Evolutionary conservation across 176 grass and related monocot genomes (phyloP).

Genomic region (Ampelocalamus luodianensis): DNA sequence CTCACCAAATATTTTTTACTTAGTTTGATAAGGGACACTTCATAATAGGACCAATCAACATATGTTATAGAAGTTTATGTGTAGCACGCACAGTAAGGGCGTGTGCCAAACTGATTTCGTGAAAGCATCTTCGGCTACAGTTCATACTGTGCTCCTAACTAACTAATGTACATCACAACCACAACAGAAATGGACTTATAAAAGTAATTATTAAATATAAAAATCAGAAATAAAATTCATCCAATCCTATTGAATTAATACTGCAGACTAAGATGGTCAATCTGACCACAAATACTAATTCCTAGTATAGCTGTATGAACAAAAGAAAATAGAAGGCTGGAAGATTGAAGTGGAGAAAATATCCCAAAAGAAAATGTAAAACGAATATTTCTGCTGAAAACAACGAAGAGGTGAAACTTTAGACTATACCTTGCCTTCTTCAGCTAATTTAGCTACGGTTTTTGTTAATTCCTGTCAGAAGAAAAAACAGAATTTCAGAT

Average conservation of each 20-base stretch:
- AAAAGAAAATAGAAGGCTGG: slow-evolving; percentile 27
- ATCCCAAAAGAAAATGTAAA: background rate
- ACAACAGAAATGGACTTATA: slow-evolving; percentile 8
- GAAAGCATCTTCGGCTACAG: background rate
- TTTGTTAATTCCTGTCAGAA: slow-evolving; percentile 79
- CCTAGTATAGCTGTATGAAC: background rate
- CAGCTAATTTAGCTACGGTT: slow-evolving; percentile 82
- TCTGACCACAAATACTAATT: background rate
- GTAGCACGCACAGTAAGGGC: background rate
- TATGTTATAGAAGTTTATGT: background rate
- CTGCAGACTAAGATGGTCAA: background rate
- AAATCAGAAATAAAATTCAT: background rate
- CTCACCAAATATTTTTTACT: background rate
- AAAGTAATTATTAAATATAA: background rate
- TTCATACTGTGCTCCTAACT: background rate
- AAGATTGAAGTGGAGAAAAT: background rate
- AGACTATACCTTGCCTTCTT: slow-evolving; percentile 86
- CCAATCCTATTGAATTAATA: slow-evolving; percentile 8
- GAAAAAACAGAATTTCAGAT: slow-evolving; percentile 43
- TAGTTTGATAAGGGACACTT: background rate
- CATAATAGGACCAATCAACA: slow-evolving; percentile 2
- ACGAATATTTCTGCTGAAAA: slow-evolving; percentile 5
- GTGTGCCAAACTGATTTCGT: background rate
- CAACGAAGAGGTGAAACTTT: background rate
- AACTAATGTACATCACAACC: background rate